A percentile compares a stretch with the other conserved stretches of the same genome.
phyloP scores from a whole-genome alignment of 306 rosid species.

The Gillenia trifoliata region DNA sequence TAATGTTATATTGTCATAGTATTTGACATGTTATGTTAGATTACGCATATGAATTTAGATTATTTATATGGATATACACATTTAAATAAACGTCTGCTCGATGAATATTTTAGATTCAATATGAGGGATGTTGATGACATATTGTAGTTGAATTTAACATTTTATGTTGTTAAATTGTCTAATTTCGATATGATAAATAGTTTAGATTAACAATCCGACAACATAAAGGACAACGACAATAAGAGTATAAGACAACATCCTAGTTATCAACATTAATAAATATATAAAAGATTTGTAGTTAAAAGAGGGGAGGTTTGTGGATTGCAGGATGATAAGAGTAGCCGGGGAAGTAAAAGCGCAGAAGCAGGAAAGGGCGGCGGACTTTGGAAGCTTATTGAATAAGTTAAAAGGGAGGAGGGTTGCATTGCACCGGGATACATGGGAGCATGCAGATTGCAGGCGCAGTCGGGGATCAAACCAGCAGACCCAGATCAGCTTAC shows the following conservation, averaged over 20 bases:
- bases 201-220: too few species aligned
- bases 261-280: too few species aligned
- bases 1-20: too few species aligned
- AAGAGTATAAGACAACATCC: too few species aligned
- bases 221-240: too few species aligned
- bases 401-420: background rate
- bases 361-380: slow-evolving; percentile 5
- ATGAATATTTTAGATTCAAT: background rate
- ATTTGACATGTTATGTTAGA: too few species aligned
- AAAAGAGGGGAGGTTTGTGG: background rate
- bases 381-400: background rate
- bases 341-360: background rate
- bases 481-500: slow-evolving; percentile 19
- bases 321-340: background rate
- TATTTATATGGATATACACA: too few species aligned
- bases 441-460: slow-evolving; percentile 21
- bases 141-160: background rate
- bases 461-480: slow-evolving; percentile 7
- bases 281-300: background rate
- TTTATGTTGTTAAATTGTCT: background rate
- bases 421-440: slow-evolving; percentile 5
- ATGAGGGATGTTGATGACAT: background rate
- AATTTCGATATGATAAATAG: background rate
- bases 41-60: too few species aligned
- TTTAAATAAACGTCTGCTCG: background rate